Conservation (phyloP, 352 stramenopile genomes). For the Globisporangium apiculatum region DNA sequence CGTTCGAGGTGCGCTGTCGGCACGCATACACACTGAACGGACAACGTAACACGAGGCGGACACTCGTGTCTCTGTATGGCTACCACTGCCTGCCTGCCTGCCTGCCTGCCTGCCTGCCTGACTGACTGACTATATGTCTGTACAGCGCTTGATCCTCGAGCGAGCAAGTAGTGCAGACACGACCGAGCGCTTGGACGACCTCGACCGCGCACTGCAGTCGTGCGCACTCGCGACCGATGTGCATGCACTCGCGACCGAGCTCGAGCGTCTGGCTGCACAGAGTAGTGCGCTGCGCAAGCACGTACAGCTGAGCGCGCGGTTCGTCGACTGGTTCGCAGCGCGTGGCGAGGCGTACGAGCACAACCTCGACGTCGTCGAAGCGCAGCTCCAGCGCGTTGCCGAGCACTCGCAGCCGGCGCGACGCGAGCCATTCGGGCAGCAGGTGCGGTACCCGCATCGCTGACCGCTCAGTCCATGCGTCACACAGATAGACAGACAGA, state of each 20-base stretch:
- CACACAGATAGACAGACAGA: neutral
- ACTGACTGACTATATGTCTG: neutral
- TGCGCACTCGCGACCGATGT: conserved; percentile 14
- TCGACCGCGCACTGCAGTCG: conserved; percentile 4
- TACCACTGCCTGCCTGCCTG: neutral
- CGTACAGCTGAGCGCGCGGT: conserved; percentile 44
- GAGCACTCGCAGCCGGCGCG: conserved; percentile 23
- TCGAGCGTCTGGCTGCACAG: conserved; percentile 10
- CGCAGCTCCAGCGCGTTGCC: conserved; percentile 44
- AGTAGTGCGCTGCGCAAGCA: conserved; percentile 33
- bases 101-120: neutral
- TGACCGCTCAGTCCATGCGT: neutral
- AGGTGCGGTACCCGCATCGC: conserved; percentile 30
- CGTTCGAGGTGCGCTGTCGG: conserved; percentile 19
- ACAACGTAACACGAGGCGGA: too few species aligned
- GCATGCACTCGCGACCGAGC: neutral
- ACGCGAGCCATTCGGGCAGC: conserved; percentile 39
- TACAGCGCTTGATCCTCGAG: conserved; percentile 4
- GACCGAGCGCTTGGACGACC: conserved; percentile 7
- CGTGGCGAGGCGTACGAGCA: conserved; percentile 69
- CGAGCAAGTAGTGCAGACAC: conserved; percentile 18
- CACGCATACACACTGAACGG: neutral
- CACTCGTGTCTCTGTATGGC: too few species aligned
- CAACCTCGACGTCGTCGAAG: conserved; percentile 61
- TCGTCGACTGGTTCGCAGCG: conserved; percentile 67